Evolutionary conservation across 2,329 filamentous ascomycete species (phyloP), one percentile per base, ranked within the genome.

Genomic region (Atkinsonella hypoxylon): DNA sequence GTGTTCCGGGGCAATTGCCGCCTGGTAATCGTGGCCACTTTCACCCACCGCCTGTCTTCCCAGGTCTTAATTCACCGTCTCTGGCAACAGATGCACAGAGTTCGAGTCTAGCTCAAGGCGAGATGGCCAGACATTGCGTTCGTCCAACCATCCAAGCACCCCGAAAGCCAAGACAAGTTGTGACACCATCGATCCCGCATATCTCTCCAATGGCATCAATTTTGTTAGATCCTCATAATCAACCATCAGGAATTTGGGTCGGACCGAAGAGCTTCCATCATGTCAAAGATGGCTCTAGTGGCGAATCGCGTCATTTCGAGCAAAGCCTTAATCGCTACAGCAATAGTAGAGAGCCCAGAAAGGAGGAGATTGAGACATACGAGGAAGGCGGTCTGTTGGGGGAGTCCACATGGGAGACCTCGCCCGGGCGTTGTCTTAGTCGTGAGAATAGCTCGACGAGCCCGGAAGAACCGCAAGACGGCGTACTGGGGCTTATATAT

Each of bases 21-120:
- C 77, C 76, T 3, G 75, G 75, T 2, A 66, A 67, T 48, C 76
- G 64, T 8, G 57, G 61, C 20, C 75, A 77, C 41, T 90, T 91
- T 63, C 80, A 90, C 53, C 85, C 84, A 22, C 87, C 87, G 1
- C 87, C 87, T 5, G 71, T 78, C 1, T 87, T 91, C 61, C 85
- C 88, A 1, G 83, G 81, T 2, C 71, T 88, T 9, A 82, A 80
- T 62, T 85, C 78, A 34, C 81, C 78, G 20, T 79, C 71, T 2
- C 64, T 78, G 49, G 77, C 70, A 12, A 71, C 74, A 20, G 80
- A 83, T 41, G 71, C 81, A 69, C 73, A 76, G 36, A 63, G 64
- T 31, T 80, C 79, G 1, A 71, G 62, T 26, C 45, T 56, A 65
- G 69, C 51, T 60, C 73, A 58, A 47, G 67, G 68, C 52, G 71